Evolutionary conservation across 1,284 basidiomycete genomes (phyloP).

Genomic region (Blastosporella zonata): DNA sequence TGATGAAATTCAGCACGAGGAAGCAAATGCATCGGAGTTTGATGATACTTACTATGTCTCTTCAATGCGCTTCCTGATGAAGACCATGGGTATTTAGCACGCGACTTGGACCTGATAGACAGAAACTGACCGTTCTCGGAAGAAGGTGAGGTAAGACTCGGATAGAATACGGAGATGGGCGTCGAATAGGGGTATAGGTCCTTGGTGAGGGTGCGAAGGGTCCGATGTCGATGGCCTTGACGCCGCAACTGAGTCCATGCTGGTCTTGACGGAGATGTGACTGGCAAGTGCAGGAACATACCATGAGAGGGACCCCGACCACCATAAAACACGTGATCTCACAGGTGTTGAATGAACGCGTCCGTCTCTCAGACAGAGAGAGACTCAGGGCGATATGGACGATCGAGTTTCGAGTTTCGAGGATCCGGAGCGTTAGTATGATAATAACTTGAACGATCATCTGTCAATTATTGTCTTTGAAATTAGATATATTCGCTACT

Average conservation of each 20-base stretch:
- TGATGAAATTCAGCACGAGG: slow-evolving; percentile 27
- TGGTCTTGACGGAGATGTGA: slow-evolving; percentile 15
- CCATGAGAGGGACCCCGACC: slow-evolving; percentile 26
- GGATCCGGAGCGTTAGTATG: too few species aligned
- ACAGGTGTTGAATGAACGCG: too few species aligned
- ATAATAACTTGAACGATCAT: too few species aligned
- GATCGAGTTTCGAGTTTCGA: too few species aligned
- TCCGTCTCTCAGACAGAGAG: too few species aligned
- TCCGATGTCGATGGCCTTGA: slow-evolving; percentile 45
- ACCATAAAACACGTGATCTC: too few species aligned
- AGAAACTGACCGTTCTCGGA: slow-evolving; percentile 72
- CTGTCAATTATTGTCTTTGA: too few species aligned
- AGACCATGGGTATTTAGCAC: slow-evolving; percentile 13
- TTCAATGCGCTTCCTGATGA: slow-evolving; percentile 72
- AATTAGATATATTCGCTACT: too few species aligned
- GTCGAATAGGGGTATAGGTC: slow-evolving; percentile 70
- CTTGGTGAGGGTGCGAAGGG: slow-evolving; percentile 34
- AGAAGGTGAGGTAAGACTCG: slow-evolving; percentile 80
- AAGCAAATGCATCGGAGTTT: slow-evolving; percentile 2
- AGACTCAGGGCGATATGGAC: too few species aligned
- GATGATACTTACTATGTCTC: slow-evolving; percentile 70
- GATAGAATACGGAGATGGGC: slow-evolving; percentile 63
- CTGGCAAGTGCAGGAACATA: slow-evolving; percentile 10
- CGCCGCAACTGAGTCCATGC: slow-evolving; percentile 35
- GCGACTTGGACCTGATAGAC: slow-evolving; percentile 21